These are phyloP conservation scores for Bimuria novae-zelandiae DNA, from an alignment of 2,329 filamentous ascomycete species.

Conservation along the genomic window DNA sequence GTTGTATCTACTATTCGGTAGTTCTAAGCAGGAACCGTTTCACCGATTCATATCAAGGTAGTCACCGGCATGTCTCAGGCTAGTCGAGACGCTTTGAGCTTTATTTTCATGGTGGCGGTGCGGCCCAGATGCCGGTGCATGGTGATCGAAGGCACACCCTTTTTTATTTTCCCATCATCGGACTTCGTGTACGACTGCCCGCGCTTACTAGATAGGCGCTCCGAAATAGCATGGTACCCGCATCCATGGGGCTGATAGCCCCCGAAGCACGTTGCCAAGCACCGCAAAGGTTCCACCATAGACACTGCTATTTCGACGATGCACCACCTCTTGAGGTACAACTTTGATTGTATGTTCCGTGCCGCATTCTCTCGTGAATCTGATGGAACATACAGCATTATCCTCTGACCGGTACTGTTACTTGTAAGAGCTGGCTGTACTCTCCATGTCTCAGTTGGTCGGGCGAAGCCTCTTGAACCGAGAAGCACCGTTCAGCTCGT, in stretches of 20 bases:
- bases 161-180: neutral
- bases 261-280: neutral
- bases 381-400: neutral
- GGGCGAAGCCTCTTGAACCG: neutral
- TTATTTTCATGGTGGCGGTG: neutral
- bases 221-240: neutral
- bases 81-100: neutral
- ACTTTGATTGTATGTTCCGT: neutral
- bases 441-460: neutral
- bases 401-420: neutral
- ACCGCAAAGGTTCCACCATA: neutral
- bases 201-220: neutral
- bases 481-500: neutral
- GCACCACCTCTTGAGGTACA: neutral
- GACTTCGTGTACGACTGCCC: neutral
- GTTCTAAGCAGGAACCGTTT: neutral
- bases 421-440: neutral
- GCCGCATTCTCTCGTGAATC: neutral
- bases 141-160: neutral
- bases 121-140: neutral
- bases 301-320: neutral
- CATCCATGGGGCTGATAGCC: constrained; percentile 2
- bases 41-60: neutral
- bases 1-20: neutral
- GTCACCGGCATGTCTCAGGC: neutral